A percentile compares a stretch with the other conserved stretches of the same genome.
phyloP scores from a whole-genome alignment of 139 green algal species.

The Chlorella sorokiniana region DNA sequence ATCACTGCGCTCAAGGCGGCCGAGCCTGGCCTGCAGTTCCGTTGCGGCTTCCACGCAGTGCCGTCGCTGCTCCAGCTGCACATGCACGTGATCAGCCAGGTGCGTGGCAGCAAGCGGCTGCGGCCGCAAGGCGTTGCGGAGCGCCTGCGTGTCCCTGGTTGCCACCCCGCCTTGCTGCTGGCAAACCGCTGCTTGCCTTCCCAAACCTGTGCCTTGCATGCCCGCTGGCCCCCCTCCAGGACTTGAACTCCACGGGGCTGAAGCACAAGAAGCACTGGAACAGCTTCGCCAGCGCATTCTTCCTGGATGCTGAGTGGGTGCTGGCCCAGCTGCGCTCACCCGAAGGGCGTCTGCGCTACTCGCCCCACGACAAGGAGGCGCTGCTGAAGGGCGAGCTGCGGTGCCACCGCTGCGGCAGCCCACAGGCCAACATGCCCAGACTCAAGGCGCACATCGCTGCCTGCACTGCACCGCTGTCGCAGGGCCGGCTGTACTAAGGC shows the following conservation, averaged over 20 bases:
- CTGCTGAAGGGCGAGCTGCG: conserved; percentile 62
- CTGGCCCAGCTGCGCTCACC: conserved; percentile 10
- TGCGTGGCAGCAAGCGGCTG: conserved; percentile 7
- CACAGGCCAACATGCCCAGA: conserved; percentile 61
- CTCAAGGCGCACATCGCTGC: conserved; percentile 77
- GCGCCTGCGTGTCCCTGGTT: background rate
- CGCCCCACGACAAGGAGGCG: conserved; percentile 29
- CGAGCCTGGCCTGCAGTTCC: background rate
- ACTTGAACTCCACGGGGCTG: conserved; percentile 60
- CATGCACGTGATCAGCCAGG: conserved; percentile 82
- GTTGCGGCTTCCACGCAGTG: conserved; percentile 75
- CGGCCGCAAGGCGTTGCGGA: too few relatives aligned
- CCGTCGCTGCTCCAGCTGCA: conserved; percentile 88
- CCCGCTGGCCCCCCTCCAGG: conserved; percentile 17
- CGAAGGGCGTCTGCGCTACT: conserved; percentile 43
- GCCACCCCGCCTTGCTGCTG: too few relatives aligned
- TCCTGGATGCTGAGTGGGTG: conserved; percentile 58
- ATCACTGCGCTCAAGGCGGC: background rate
- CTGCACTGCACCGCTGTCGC: conserved; percentile 6
- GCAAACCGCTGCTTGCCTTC: too few relatives aligned
- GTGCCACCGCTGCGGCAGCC: conserved; percentile 66
- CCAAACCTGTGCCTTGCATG: background rate
- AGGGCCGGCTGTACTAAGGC: background rate
- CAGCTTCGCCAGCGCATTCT: conserved; percentile 83
- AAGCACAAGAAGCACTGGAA: conserved; percentile 90